phyloP scores from a whole-genome alignment of 2,329 filamentous ascomycete species.

The Talaromyces verruculosus region DNA sequence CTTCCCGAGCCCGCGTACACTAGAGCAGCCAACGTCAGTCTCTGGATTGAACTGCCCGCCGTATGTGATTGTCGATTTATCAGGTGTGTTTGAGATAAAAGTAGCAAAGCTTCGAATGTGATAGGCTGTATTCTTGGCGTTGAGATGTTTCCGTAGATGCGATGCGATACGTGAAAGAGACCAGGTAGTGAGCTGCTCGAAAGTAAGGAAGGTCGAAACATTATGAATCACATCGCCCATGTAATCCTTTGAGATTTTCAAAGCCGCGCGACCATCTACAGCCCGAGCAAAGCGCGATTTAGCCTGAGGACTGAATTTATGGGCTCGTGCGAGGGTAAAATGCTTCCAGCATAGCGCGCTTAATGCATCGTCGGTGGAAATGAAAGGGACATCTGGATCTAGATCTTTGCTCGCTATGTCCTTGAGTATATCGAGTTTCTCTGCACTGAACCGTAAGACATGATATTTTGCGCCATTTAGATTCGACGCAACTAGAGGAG shows the following conservation, averaged over 20 bases:
- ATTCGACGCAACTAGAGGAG: conserved; percentile 26
- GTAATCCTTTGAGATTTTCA: conserved; percentile 11
- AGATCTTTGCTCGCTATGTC: conserved; percentile 24
- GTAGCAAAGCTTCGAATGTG: conserved; percentile 18
- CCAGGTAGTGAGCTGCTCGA: conserved; percentile 13
- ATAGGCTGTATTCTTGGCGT: conserved; percentile 9
- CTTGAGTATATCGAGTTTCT: conserved; percentile 23
- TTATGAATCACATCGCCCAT: conserved; percentile 20
- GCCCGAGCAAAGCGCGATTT: conserved; percentile 10
- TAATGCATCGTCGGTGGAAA: conserved; percentile 18
- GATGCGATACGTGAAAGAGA: conserved; percentile 14
- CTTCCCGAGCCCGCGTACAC: conserved; percentile 7
- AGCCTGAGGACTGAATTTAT: conserved; percentile 1
- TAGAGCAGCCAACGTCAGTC: conserved; percentile 15
- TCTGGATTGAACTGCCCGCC: conserved; percentile 16
- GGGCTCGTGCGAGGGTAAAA: conserved; percentile 10
- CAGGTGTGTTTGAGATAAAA: conserved; percentile 8
- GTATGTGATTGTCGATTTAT: conserved; percentile 17
- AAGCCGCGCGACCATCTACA: conserved; percentile 11
- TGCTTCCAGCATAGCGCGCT: conserved; percentile 18
- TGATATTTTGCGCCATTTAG: conserved; percentile 24
- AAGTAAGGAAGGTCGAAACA: conserved; percentile 13
- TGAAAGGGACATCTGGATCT: conserved; percentile 25
- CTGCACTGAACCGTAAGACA: conserved; percentile 26
- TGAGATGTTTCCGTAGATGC: conserved; percentile 13